Evolutionary conservation across 495 filamentous ascomycete species (phyloP).

Genomic region (Xylaria palmicola): DNA sequence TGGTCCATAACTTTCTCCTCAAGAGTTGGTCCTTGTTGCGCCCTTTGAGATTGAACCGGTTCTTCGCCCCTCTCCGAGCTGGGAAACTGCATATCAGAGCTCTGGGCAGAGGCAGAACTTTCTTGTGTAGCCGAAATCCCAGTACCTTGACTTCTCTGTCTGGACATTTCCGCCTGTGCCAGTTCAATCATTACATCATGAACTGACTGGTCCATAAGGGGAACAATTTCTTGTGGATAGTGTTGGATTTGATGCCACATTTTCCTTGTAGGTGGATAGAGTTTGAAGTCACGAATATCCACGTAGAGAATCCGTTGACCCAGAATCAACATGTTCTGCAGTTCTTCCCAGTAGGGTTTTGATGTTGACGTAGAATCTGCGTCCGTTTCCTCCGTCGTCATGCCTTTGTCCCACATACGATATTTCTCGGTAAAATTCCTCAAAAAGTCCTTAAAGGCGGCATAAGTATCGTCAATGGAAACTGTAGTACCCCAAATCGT

Average conservation of each 20-base stretch:
- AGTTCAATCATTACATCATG: slow-evolving; percentile 93
- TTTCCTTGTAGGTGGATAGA: slow-evolving; percentile 88
- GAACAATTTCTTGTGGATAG: slow-evolving; percentile 94
- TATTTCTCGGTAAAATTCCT: slow-evolving; percentile 89
- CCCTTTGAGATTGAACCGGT: slow-evolving; percentile 34
- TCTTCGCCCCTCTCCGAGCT: slow-evolving; percentile 68
- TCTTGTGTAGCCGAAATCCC: slow-evolving; percentile 40
- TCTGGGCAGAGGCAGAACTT: slow-evolving; percentile 41
- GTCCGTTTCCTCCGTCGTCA: slow-evolving; percentile 70
- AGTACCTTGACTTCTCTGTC: slow-evolving; percentile 59
- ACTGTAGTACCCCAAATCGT: slow-evolving; percentile 98
- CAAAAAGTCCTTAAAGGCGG: slow-evolving; percentile 85
- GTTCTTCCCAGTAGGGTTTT: slow-evolving; percentile 79
- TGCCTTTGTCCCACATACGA: slow-evolving; percentile 83
- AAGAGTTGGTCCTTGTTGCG: slow-evolving; percentile 36
- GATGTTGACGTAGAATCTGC: slow-evolving; percentile 60
- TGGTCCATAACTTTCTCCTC: slow-evolving; percentile 64
- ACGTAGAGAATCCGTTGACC: slow-evolving; percentile 82
- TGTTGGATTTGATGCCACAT: slow-evolving; percentile 92
- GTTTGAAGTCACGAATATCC: slow-evolving; percentile 84
- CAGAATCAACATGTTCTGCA: slow-evolving; percentile 86
- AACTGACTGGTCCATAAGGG: slow-evolving; percentile 90
- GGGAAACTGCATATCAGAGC: slow-evolving; percentile 72
- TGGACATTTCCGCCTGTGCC: slow-evolving; percentile 76
- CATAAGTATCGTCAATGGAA: slow-evolving; percentile 84